These are phyloP conservation scores for Trebouxia sp. DNA, from an alignment of 139 green algal species.

Conservation along the genomic window DNA sequence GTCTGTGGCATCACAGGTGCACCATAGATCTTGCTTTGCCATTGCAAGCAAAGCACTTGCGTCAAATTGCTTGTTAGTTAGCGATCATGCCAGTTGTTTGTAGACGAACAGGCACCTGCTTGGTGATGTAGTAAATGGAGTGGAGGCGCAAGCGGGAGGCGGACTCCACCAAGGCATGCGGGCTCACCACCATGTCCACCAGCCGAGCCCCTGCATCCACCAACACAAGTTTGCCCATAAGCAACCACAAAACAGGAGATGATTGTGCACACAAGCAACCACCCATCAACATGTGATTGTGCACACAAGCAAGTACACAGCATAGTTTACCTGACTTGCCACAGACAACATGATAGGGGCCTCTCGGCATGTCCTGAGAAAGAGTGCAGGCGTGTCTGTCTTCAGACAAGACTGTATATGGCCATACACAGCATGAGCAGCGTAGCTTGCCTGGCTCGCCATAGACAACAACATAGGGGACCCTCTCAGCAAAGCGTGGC, in stretches of 20 bases:
- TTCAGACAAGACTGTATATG: not conserved
- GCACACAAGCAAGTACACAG: no score
- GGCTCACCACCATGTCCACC: constrained; percentile 79
- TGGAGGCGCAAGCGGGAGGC: constrained; percentile 72
- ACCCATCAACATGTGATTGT: no score
- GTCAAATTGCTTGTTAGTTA: no score
- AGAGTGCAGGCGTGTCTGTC: not conserved
- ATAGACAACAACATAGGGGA: constrained; percentile 91
- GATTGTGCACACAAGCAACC: no score
- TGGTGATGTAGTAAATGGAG: constrained; percentile 94
- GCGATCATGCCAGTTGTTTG: no score
- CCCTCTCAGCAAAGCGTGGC: constrained; percentile 84
- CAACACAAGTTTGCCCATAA: not conserved
- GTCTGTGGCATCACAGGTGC: no score
- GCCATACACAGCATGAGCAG: not conserved
- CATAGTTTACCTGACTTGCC: no score
- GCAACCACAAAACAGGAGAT: not conserved
- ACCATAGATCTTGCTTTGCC: not conserved
- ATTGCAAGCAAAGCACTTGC: not conserved
- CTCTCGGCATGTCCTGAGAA: not conserved
- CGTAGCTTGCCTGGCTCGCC: constrained; percentile 61
- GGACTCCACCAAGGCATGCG: constrained; percentile 69
- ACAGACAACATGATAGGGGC: not conserved
- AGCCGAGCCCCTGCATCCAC: constrained; percentile 60
- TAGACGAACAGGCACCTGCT: no score